Percentiles rank a stretch among this genome's conserved stretches.
Evolutionary conservation across 108 stramenopile genomes (phyloP).

Genomic region (Conticribra guillardii): DNA sequence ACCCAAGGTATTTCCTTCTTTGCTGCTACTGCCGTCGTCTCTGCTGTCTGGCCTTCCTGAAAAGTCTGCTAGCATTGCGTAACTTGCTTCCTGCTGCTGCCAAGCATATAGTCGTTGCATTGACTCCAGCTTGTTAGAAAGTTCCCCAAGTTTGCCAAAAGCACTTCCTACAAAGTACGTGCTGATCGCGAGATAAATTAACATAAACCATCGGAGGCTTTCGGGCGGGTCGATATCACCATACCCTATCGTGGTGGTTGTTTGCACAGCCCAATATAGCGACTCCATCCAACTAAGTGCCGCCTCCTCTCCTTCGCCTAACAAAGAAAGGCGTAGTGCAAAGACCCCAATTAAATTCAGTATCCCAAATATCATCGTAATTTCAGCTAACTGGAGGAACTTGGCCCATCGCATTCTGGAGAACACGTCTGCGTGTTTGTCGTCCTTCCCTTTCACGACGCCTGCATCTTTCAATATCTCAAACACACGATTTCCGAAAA

Average conservation of each 20-base stretch:
- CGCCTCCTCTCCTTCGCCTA: constrained; percentile 19
- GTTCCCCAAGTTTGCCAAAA: constrained; percentile 39
- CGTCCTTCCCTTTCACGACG: constrained; percentile 1
- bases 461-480: constrained; percentile 25
- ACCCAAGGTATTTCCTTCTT: neutral
- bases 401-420: constrained; percentile 34
- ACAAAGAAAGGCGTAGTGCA: constrained; percentile 28
- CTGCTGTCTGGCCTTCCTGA: constrained; percentile 17
- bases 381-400: constrained; percentile 25
- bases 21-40: constrained; percentile 2
- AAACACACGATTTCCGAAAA: neutral
- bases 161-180: constrained; percentile 53
- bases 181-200: constrained; percentile 52
- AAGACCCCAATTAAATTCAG: constrained; percentile 53
- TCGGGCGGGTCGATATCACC: constrained; percentile 58
- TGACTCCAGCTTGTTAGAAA: constrained; percentile 32
- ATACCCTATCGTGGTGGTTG: constrained; percentile 23
- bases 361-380: constrained; percentile 37
- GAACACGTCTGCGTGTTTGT: constrained; percentile 37
- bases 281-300: constrained; percentile 59
- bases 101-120: constrained; percentile 48
- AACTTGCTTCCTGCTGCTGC: constrained; percentile 54
- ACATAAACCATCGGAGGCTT: constrained; percentile 50
- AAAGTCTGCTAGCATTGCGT: constrained; percentile 24
- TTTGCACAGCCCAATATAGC: constrained; percentile 65